phyloP scores from a whole-genome alignment of 208 protist species.

The Trypanosoma vivax region DNA sequence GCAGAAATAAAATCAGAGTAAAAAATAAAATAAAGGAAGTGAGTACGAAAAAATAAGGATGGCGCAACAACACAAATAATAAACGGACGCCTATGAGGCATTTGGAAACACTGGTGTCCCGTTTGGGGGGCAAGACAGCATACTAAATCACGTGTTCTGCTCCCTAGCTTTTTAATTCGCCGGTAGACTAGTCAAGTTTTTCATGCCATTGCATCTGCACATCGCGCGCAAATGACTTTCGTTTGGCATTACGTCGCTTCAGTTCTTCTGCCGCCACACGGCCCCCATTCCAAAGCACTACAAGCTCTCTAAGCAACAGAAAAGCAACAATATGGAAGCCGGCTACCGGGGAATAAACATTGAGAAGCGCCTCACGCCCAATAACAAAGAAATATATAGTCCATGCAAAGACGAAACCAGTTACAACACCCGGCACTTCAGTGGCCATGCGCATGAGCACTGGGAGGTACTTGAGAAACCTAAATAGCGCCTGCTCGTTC shows the following conservation, averaged over 20 bases:
- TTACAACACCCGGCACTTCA: conserved; percentile 33
- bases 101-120: too few species aligned
- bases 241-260: conserved; percentile 16
- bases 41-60: too few species aligned
- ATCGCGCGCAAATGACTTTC: conserved; percentile 43
- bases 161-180: too few species aligned
- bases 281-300: conserved; percentile 30
- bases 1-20: too few species aligned
- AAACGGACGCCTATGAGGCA: too few species aligned
- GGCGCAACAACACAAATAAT: too few species aligned
- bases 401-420: conserved; percentile 49
- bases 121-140: too few species aligned
- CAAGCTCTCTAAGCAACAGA: conserved; percentile 46
- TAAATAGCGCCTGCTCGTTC: conserved; percentile 7
- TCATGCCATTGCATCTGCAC: conserved; percentile 61
- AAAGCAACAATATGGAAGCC: conserved; percentile 64
- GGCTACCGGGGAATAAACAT: conserved; percentile 43
- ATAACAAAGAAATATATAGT: conserved; percentile 35
- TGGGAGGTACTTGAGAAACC: conserved; percentile 49
- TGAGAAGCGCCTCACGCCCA: conserved; percentile 26
- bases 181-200: conserved; percentile 36
- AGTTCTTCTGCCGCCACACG: conserved; percentile 6
- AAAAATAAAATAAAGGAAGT: too few species aligned
- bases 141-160: too few species aligned
- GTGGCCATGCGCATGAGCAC: conserved; percentile 31